Conservation (phyloP, 371 early-diverging fungal genomes). For the Chytridiales sp. region DNA sequence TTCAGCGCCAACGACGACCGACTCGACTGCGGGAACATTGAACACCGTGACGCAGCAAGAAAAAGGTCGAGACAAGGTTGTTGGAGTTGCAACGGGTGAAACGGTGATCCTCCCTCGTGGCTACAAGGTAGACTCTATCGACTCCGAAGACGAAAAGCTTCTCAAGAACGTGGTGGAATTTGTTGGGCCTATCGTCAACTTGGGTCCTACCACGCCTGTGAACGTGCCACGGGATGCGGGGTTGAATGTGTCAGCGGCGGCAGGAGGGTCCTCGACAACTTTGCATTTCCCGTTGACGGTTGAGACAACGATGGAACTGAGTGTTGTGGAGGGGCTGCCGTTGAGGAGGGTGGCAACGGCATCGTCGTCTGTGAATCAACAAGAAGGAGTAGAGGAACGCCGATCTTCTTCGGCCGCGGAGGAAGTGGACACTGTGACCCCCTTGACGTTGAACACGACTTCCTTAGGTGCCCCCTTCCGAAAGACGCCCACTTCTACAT, state of each 20-base stretch:
- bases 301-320: neutral
- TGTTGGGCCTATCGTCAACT: neutral
- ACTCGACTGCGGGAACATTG: neutral
- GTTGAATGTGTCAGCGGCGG: neutral
- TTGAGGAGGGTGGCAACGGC: too few species aligned
- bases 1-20: neutral
- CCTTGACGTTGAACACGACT: too few species aligned
- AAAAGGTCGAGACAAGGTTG: neutral
- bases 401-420: too few species aligned
- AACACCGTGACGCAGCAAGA: neutral
- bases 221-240: neutral
- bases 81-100: neutral
- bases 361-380: too few species aligned
- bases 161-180: constrained; percentile 3
- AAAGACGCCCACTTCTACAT: neutral
- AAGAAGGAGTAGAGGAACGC: too few species aligned
- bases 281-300: neutral
- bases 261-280: neutral
- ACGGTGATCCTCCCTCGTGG: constrained; percentile 7
- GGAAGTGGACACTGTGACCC: too few species aligned
- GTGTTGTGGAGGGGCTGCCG: neutral
- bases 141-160: constrained; percentile 10
- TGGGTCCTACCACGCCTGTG: neutral
- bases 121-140: constrained; percentile 10
- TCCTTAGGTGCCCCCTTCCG: too few species aligned